Conservation (phyloP, 2,329 filamentous ascomycete genomes). For the Penicillium sp. region DNA sequence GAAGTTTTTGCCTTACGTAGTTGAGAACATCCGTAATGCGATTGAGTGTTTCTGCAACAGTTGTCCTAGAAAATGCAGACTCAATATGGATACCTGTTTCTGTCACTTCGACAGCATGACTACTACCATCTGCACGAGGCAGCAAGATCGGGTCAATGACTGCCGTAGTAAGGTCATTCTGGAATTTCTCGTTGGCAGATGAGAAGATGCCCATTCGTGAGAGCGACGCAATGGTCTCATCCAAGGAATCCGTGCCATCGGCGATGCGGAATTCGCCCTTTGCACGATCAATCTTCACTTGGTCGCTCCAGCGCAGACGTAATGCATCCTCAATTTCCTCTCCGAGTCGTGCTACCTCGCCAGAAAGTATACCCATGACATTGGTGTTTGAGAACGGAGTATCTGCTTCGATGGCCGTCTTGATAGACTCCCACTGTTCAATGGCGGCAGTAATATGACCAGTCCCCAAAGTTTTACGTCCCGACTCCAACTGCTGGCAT, state of each 20-base stretch:
- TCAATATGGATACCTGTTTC: conserved; percentile 31
- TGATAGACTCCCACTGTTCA: conserved; percentile 48
- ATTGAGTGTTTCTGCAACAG: conserved; percentile 40
- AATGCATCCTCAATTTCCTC: conserved; percentile 66
- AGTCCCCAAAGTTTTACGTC: conserved; percentile 46
- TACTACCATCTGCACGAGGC: conserved; percentile 25
- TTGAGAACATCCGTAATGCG: conserved; percentile 48
- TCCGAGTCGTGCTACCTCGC: conserved; percentile 66
- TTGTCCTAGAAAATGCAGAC: conserved; percentile 24
- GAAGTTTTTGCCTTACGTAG: conserved; percentile 54
- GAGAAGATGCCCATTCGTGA: conserved; percentile 33
- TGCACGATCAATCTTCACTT: conserved; percentile 63
- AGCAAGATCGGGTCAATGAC: conserved; percentile 37
- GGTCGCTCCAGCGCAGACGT: conserved; percentile 66
- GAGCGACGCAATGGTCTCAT: conserved; percentile 34
- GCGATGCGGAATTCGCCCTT: conserved; percentile 58
- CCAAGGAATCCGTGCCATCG: conserved; percentile 39
- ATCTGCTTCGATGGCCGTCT: conserved; percentile 28
- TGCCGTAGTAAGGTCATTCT: conserved; percentile 30
- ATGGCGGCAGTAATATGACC: conserved; percentile 50
- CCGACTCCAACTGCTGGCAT: conserved; percentile 49
- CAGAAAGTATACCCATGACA: conserved; percentile 58
- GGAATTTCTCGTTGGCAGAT: conserved; percentile 32
- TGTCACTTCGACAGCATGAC: conserved; percentile 27
- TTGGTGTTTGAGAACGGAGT: conserved; percentile 36